A percentile compares a stretch with the other conserved stretches of the same genome.
Conservation (phyloP, 2,329 filamentous ascomycete genomes). For the Cercospora zeina region DNA sequence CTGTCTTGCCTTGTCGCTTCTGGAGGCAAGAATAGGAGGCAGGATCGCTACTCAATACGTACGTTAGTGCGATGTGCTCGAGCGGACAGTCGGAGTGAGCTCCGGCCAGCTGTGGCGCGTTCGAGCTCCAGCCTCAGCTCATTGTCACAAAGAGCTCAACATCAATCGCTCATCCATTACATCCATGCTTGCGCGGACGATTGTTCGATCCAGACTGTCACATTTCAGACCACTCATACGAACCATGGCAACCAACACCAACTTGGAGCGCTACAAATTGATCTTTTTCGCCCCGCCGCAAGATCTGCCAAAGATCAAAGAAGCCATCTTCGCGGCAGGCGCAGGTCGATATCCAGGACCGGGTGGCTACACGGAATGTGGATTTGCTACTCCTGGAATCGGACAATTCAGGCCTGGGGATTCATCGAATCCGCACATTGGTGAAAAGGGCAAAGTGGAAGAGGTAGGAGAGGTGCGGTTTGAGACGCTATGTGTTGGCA, state of each 20-base stretch:
- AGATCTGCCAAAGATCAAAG: slow-evolving; percentile 44
- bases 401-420: slow-evolving; percentile 67
- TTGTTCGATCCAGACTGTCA: not conserved
- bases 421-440: slow-evolving; percentile 64
- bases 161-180: not conserved
- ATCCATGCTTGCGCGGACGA: not conserved
- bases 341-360: slow-evolving; percentile 48
- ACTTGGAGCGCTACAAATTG: slow-evolving; percentile 43
- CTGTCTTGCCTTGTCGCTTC: no score
- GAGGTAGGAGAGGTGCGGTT: slow-evolving; percentile 61
- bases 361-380: slow-evolving; percentile 48
- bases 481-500: slow-evolving; percentile 63
- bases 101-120: not conserved
- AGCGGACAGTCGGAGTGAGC: not conserved
- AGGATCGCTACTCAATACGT: no score
- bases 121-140: not conserved
- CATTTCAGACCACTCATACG: not conserved
- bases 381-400: slow-evolving; percentile 52
- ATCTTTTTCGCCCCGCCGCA: slow-evolving; percentile 49
- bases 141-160: not conserved
- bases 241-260: slow-evolving; percentile 1
- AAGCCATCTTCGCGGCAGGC: slow-evolving; percentile 50
- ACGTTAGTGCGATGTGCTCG: not conserved
- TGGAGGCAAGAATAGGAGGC: no score
- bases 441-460: slow-evolving; percentile 59